A percentile compares a stretch with the other conserved stretches of the same genome.
phyloP scores from a whole-genome alignment of 352 stramenopile genomes.

The Pythium sukuiense region DNA sequence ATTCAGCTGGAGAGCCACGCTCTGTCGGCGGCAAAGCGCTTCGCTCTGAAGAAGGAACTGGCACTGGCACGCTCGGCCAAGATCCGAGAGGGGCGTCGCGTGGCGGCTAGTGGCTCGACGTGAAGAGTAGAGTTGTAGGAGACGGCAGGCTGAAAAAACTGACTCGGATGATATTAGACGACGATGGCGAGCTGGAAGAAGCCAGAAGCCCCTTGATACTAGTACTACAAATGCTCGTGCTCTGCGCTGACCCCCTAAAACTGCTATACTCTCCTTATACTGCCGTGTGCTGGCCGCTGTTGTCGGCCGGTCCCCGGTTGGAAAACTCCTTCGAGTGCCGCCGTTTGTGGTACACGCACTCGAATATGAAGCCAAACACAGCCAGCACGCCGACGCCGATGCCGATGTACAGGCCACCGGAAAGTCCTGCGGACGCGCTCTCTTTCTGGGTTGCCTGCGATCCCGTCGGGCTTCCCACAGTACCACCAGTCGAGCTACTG shows the following conservation, averaged over 20 bases:
- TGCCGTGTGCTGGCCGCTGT: neutral
- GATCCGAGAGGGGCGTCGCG: conserved; percentile 51
- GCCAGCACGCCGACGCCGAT: conserved; percentile 71
- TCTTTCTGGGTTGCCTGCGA: conserved; percentile 46
- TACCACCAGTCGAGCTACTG: neutral
- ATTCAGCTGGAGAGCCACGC: conserved; percentile 59
- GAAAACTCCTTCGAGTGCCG: conserved; percentile 33
- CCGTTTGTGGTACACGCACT: conserved; percentile 73
- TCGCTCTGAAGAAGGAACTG: conserved; percentile 82
- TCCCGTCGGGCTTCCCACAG: conserved; percentile 9
- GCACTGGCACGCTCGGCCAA: conserved; percentile 63
- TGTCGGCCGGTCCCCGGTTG: neutral
- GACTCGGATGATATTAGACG: conserved; percentile 20
- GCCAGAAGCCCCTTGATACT: conserved; percentile 5
- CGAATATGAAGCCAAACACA: conserved; percentile 63
- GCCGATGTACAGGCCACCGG: conserved; percentile 64
- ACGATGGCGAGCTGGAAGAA: conserved; percentile 1
- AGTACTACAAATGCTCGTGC: conserved; percentile 21
- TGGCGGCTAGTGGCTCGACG: conserved; percentile 4
- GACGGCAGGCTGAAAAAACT: neutral
- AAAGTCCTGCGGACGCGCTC: conserved; percentile 52
- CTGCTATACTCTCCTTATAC: conserved; percentile 11
- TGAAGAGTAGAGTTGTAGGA: neutral
- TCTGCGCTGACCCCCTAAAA: neutral
- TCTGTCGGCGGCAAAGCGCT: conserved; percentile 71